phyloP scores from a whole-genome alignment of 192 early-diverging fungal species.

The Lobosporangium transversale region DNA sequence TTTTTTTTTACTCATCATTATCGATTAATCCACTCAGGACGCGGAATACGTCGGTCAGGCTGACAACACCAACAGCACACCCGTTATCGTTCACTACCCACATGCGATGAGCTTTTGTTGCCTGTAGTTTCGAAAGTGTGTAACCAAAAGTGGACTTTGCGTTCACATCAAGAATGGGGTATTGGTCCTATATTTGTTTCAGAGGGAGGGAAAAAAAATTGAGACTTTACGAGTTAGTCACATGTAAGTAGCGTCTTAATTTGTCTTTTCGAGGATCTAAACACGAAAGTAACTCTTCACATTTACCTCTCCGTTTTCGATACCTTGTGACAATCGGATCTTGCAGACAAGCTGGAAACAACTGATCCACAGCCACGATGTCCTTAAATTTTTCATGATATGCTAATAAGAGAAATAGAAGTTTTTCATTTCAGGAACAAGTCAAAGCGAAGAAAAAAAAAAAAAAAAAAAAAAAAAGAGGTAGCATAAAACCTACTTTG shows the following conservation, averaged over 20 bases:
- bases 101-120: constrained; percentile 84
- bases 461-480: neutral
- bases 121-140: constrained; percentile 79
- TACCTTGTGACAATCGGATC: constrained; percentile 33
- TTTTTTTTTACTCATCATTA: too few relatives aligned
- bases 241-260: too few relatives aligned
- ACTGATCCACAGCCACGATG: constrained; percentile 47
- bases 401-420: constrained; percentile 22
- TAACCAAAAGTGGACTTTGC: constrained; percentile 75
- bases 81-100: constrained; percentile 75
- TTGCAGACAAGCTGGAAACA: constrained; percentile 52
- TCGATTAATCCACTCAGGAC: constrained; percentile 57
- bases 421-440: neutral
- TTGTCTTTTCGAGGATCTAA: too few relatives aligned
- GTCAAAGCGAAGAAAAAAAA: too few relatives aligned
- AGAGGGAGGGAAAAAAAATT: too few relatives aligned
- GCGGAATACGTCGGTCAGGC: constrained; percentile 81
- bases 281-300: neutral
- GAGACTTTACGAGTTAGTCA: too few relatives aligned
- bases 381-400: constrained; percentile 47
- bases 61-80: constrained; percentile 74
- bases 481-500: constrained; percentile 53
- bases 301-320: constrained; percentile 44
- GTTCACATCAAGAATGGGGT: constrained; percentile 81
- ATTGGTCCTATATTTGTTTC: constrained; percentile 66